Conservation (phyloP, 163 green algal genomes). For the Chlorella variabilis region DNA sequence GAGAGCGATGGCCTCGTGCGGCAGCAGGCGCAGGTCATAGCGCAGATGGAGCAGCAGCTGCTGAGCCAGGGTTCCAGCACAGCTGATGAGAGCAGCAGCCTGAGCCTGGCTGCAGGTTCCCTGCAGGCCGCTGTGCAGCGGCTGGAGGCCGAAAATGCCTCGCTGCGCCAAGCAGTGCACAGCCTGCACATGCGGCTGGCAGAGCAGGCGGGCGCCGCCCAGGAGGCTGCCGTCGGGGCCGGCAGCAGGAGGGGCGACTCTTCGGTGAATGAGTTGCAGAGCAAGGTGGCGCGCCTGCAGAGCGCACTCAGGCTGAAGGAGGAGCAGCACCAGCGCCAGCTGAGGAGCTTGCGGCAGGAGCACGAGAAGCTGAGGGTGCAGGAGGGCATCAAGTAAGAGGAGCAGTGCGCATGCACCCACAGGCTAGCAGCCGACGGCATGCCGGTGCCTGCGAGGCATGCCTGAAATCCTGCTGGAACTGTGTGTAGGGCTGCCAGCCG, state of each 20-base stretch:
- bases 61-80: not conserved
- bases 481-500: slow-evolving; percentile 25
- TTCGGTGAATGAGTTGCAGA: not conserved
- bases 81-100: not conserved
- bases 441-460: too few relatives aligned
- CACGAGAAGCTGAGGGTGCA: slow-evolving; percentile 16
- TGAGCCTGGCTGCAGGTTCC: too few relatives aligned
- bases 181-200: not conserved
- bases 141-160: slow-evolving; percentile 16
- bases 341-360: not conserved
- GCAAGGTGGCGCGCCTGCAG: not conserved
- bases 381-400: slow-evolving; percentile 14
- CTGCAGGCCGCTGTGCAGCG: not conserved
- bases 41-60: slow-evolving; percentile 27
- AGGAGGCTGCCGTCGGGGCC: not conserved
- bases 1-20: slow-evolving; percentile 18
- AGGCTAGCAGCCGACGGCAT: not conserved
- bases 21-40: slow-evolving; percentile 3
- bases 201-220: not conserved
- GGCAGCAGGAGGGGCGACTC: not conserved
- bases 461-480: not conserved
- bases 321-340: slow-evolving; percentile 26
- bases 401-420: not conserved
- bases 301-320: not conserved
- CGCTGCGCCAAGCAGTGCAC: not conserved